Evolutionary conservation across 139 green algal species (phyloP).

Genomic region (Coelastrella sp.): DNA sequence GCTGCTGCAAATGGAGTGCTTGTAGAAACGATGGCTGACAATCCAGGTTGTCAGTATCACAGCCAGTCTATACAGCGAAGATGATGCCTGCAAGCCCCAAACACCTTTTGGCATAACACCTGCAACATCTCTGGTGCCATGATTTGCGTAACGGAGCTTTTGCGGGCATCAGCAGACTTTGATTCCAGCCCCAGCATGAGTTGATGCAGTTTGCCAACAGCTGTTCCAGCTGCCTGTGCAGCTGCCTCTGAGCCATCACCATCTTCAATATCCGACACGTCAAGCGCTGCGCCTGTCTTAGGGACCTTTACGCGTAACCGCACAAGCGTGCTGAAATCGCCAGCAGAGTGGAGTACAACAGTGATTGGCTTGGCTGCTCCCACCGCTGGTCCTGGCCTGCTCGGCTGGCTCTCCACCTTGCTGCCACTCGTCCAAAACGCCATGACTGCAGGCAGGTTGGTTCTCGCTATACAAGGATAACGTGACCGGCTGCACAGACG

Average conservation of each 20-base stretch:
- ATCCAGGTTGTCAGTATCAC: too few relatives aligned
- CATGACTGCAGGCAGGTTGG: not conserved
- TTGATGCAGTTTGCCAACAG: not conserved
- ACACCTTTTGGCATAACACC: slow-evolving; percentile 35
- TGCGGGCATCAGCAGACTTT: not conserved
- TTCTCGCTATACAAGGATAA: not conserved
- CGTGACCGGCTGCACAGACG: too few relatives aligned
- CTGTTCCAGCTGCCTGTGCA: not conserved
- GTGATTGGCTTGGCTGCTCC: slow-evolving; percentile 14
- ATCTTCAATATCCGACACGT: not conserved
- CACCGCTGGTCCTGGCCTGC: not conserved
- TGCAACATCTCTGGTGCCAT: not conserved
- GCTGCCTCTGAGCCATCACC: not conserved
- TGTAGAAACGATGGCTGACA: too few relatives aligned
- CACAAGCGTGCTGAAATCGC: slow-evolving; percentile 18
- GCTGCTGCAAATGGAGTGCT: too few relatives aligned
- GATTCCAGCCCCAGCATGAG: not conserved
- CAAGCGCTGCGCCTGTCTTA: not conserved
- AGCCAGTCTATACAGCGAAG: too few relatives aligned
- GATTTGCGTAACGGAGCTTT: not conserved
- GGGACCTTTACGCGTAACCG: not conserved
- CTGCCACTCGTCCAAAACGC: not conserved
- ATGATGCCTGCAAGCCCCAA: too few relatives aligned
- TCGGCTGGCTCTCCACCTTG: too few relatives aligned
- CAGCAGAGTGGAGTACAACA: not conserved